These are phyloP conservation scores for Lagerstroemia speciosa DNA, from an alignment of 345 rosid genomes.

Conservation along the genomic window DNA sequence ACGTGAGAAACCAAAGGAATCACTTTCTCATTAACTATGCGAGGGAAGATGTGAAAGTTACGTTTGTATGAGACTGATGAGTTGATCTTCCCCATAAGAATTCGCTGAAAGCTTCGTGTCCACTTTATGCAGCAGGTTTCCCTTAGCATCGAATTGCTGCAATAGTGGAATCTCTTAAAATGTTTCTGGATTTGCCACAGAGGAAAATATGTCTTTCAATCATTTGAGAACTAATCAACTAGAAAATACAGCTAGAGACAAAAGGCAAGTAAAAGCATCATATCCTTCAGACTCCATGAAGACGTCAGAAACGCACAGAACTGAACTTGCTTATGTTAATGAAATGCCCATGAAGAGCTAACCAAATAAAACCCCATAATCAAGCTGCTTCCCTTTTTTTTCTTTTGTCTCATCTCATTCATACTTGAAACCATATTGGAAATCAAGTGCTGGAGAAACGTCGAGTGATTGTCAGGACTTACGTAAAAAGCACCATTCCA, in stretches of 20 bases:
- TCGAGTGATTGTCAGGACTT: neutral
- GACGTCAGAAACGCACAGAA: neutral
- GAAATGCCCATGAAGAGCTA: neutral
- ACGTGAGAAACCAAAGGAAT: neutral
- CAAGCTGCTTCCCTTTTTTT: slow-evolving; percentile 2
- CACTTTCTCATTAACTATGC: neutral
- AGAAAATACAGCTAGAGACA: neutral
- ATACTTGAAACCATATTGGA: neutral
- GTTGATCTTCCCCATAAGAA: slow-evolving; percentile 83
- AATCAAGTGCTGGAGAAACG: neutral
- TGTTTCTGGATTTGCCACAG: neutral
- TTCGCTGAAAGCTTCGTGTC: slow-evolving; percentile 62
- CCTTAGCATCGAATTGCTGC: slow-evolving; percentile 86
- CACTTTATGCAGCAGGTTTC: slow-evolving; percentile 58
- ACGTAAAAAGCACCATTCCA: slow-evolving; percentile 88
- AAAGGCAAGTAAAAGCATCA: no score
- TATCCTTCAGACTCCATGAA: neutral
- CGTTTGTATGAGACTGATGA: slow-evolving; percentile 89
- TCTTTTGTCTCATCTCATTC: neutral
- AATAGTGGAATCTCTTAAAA: neutral
- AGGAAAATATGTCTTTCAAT: neutral
- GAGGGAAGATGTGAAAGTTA: slow-evolving; percentile 21
- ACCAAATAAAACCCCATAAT: neutral
- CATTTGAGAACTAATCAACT: neutral
- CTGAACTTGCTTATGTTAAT: neutral